Base-by-base conservation (phyloP, 768 basidiomycete species). In the Lentinus tigrinus region DNA sequence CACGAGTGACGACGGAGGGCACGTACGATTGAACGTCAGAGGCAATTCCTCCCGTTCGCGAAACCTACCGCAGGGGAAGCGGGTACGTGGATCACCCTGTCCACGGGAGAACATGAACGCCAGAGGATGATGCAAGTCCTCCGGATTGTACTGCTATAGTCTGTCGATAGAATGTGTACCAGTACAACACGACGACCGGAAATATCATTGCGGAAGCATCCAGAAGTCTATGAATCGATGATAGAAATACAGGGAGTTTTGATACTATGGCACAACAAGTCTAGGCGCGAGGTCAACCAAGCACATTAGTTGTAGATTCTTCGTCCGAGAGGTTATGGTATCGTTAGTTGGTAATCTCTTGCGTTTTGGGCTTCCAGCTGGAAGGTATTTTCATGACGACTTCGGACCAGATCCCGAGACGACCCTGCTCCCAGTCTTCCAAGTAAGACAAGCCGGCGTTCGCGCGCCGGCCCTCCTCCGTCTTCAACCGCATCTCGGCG, bases 401-500 rank as follows among this genome's bases (percentile, higher is more conserved):
- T 37, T 83, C 76, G 5, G 80, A 81, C 95, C 93, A 97, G 60
- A 74, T 72, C 24, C 73, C 73, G 54, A 94, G 73, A 39, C 92
- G 79, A 2, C 88, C 91, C 49, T 77, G 73, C 73, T 95, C 93
- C 83, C 88, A 92, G 7, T 81, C 75, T 70, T 88, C 91, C 10
- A 93, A 75, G 65, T 86, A 89, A 1, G 88, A 88, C 54, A 91
- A 72, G 23, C 84, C 85, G 28, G 80, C 81, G 56, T 78, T 84
- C 55, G 79, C 81, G 16, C 88, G 81, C 13, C 84, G 81, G 21
- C 85, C 83, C 62, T 86, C 83, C 66, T 88, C 86, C 19, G 81
- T 81, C 72, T 82, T 86, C 26, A 95, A 73, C 52, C 88, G 79
- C 74, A 88, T 91, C 77, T 98, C 96, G 1, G 89, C 93, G 75